phyloP scores from a whole-genome alignment of 768 basidiomycete genomes.

The Pisolithus tinctorius region DNA sequence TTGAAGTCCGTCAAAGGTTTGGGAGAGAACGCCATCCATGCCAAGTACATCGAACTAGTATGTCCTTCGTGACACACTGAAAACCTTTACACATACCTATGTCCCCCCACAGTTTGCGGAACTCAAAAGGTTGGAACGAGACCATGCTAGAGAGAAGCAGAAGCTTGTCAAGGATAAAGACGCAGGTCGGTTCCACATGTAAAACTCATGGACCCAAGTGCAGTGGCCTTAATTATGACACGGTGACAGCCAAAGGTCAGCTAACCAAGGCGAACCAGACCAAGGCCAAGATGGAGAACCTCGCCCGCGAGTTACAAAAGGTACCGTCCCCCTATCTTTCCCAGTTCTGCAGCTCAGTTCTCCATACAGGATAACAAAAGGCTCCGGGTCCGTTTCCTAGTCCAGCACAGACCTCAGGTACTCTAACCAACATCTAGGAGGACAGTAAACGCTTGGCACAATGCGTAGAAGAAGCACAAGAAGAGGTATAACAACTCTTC shows the following conservation, averaged over 20 bases:
- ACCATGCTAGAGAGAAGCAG: slow-evolving; percentile 89
- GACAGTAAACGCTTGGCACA: slow-evolving; percentile 76
- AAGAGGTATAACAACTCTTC: slow-evolving; percentile 47
- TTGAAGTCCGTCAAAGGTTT: slow-evolving; percentile 79
- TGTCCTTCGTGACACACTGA: slow-evolving; percentile 21
- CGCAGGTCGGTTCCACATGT: slow-evolving; percentile 46
- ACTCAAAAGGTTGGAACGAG: slow-evolving; percentile 78
- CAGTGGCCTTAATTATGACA: slow-evolving; percentile 10
- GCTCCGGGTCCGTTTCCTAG: slow-evolving; percentile 54
- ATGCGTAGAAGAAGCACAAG: slow-evolving; percentile 81
- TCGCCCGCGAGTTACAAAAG: slow-evolving; percentile 86
- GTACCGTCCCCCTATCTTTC: slow-evolving; percentile 29
- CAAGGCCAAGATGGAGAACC: slow-evolving; percentile 84
- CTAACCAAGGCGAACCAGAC: slow-evolving; percentile 84
- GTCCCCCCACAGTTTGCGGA: slow-evolving; percentile 66
- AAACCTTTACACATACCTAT: slow-evolving; percentile 16
- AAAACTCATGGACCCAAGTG: slow-evolving; percentile 1
- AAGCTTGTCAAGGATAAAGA: slow-evolving; percentile 89
- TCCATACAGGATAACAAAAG: slow-evolving; percentile 75
- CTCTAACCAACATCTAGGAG: slow-evolving; percentile 45
- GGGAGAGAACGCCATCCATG: slow-evolving; percentile 75
- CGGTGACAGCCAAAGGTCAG: slow-evolving; percentile 63
- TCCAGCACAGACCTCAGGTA: slow-evolving; percentile 4
- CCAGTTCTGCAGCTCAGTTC: slow-evolving; percentile 11
- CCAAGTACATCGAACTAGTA: slow-evolving; percentile 87